phyloP scores from a whole-genome alignment of 2,329 filamentous ascomycete species.

The Paradendryphiella salina region DNA sequence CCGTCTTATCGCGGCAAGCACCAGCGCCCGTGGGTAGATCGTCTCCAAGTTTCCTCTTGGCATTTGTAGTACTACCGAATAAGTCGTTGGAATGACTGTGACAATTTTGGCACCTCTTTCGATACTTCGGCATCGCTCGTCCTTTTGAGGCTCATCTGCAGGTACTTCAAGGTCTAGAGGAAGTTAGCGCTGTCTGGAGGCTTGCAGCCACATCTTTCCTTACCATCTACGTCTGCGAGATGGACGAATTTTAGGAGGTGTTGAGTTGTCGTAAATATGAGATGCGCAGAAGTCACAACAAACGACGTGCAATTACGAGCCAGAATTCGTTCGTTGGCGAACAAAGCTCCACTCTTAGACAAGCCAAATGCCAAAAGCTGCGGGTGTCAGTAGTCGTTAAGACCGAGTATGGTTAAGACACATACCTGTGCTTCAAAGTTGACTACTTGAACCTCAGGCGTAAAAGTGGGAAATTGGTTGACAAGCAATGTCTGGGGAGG shows the following conservation, averaged over 20 bases:
- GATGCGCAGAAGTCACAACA: conserved; percentile 74
- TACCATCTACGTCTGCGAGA: conserved; percentile 67
- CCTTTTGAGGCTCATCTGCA: conserved; percentile 82
- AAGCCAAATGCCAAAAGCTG: conserved; percentile 64
- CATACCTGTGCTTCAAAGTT: conserved; percentile 34
- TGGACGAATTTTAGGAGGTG: conserved; percentile 96
- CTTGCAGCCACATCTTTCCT: conserved; percentile 9
- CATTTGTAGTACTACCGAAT: conserved; percentile 89
- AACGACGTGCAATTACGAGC: conserved; percentile 93
- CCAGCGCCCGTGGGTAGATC: conserved; percentile 88
- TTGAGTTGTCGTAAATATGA: conserved; percentile 90
- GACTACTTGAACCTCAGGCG: conserved; percentile 30
- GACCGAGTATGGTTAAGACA: not conserved
- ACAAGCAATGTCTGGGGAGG: conserved; percentile 22
- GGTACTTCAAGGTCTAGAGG: conserved; percentile 75
- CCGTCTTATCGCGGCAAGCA: conserved; percentile 83
- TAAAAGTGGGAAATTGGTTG: conserved; percentile 34
- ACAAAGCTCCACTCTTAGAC: conserved; percentile 75
- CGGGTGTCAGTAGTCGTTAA: conserved; percentile 13
- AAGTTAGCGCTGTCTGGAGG: conserved; percentile 5
- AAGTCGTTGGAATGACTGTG: conserved; percentile 84
- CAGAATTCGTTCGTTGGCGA: conserved; percentile 72
- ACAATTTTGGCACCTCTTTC: conserved; percentile 87
- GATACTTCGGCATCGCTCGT: conserved; percentile 89
- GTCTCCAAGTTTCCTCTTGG: conserved; percentile 94